Evolutionary conservation across 2,329 filamentous ascomycete species (phyloP).

Genomic region (Fusarium sp.): DNA sequence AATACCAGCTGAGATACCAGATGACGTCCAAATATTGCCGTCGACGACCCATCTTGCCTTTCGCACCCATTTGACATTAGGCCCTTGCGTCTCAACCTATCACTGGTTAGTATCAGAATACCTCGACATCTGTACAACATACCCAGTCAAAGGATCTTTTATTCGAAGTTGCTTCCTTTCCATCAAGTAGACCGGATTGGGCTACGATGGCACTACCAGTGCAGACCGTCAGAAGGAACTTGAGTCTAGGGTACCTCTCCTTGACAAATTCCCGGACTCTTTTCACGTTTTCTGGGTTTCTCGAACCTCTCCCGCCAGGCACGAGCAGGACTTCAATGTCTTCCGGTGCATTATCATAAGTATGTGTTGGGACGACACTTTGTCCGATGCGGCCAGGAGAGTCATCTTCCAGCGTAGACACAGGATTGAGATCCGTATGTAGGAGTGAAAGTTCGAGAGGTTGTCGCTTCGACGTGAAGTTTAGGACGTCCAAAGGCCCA

Average conservation of each 20-base stretch:
- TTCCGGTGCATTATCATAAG: constrained; percentile 44
- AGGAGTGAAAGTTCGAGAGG: constrained; percentile 42
- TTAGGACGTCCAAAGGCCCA: constrained; percentile 49
- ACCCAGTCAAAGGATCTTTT: constrained; percentile 58
- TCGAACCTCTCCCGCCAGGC: constrained; percentile 49
- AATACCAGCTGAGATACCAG: constrained; percentile 60
- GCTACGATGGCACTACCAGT: constrained; percentile 66
- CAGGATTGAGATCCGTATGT: constrained; percentile 40
- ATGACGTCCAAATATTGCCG: constrained; percentile 68
- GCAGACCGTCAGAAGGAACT: constrained; percentile 68
- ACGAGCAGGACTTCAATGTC: constrained; percentile 51
- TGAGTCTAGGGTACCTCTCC: constrained; percentile 51
- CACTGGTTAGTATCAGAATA: background rate
- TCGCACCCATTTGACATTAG: constrained; percentile 61
- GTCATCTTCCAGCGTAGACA: constrained; percentile 34
- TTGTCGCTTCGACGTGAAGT: constrained; percentile 38
- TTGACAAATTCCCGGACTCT: constrained; percentile 53
- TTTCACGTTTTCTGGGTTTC: constrained; percentile 33
- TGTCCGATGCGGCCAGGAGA: constrained; percentile 40
- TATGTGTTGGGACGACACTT: constrained; percentile 48
- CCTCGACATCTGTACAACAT: rapidly evolving
- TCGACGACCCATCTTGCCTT: constrained; percentile 67
- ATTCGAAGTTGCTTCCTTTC: constrained; percentile 66
- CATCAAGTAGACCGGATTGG: constrained; percentile 63
- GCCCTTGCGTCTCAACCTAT: constrained; percentile 50